A percentile compares a stretch with the other conserved stretches of the same genome.
Evolutionary conservation across 441 rosid species (phyloP).

Genomic region (Bruguiera hainesii): DNA sequence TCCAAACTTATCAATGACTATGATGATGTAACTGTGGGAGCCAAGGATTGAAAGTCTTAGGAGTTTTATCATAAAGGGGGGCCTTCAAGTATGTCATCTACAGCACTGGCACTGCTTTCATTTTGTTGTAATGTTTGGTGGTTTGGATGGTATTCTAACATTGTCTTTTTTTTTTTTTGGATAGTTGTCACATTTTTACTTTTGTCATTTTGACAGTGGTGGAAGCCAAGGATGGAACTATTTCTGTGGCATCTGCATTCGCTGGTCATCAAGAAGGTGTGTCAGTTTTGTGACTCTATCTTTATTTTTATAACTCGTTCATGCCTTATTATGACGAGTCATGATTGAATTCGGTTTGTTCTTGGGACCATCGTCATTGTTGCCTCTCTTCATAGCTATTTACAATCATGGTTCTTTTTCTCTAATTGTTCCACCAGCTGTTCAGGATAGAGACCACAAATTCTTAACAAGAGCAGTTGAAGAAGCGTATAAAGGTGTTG

Average conservation of each 20-base stretch:
- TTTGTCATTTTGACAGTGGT: constrained; percentile 33
- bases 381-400: background rate
- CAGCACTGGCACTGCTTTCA: background rate
- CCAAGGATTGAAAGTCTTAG: background rate
- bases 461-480: constrained; percentile 80
- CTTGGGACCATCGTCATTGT: background rate
- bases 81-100: background rate
- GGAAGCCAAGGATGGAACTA: constrained; percentile 70
- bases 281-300: background rate
- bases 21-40: background rate
- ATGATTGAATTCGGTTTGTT: background rate
- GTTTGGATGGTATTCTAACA: background rate
- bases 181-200: too few species aligned
- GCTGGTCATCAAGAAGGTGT: constrained; percentile 85
- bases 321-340: background rate
- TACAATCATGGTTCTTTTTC: background rate
- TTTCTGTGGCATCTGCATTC: constrained; percentile 85
- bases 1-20: background rate
- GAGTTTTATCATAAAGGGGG: background rate
- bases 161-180: too few species aligned
- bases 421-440: constrained; percentile 49
- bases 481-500: constrained; percentile 96
- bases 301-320: background rate
- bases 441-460: constrained; percentile 76
- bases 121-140: background rate